These are phyloP conservation scores for Hericium erinaceus DNA, from an alignment of 768 basidiomycete genomes.

Conservation along the genomic window DNA sequence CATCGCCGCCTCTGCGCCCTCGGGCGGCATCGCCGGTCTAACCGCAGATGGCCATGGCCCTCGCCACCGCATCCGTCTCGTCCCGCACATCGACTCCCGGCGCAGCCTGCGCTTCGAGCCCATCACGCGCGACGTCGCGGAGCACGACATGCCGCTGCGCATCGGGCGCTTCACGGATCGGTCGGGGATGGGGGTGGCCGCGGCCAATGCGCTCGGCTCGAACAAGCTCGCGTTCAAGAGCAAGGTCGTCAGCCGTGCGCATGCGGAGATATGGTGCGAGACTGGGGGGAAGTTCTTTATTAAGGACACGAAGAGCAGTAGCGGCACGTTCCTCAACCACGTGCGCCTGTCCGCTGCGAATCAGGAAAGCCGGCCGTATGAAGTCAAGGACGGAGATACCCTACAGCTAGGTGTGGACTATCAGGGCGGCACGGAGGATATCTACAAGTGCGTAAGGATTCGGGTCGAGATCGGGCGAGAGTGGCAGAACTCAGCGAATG, in stretches of 20 bases:
- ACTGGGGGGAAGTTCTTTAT: conserved; percentile 67
- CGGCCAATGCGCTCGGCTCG: conserved; percentile 58
- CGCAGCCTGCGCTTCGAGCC: conserved; percentile 89
- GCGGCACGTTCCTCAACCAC: conserved; percentile 95
- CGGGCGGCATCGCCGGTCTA: conserved; percentile 14
- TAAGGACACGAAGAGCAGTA: conserved; percentile 80
- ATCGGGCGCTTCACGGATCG: conserved; percentile 94
- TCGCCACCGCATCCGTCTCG: conserved; percentile 79
- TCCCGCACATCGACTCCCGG: conserved; percentile 88
- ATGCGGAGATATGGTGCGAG: conserved; percentile 91
- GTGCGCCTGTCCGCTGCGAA: conserved; percentile 80
- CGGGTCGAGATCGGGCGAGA: conserved; percentile 82
- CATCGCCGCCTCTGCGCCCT: conserved; percentile 15
- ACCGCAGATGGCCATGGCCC: conserved; percentile 13
- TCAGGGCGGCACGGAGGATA: conserved; percentile 94
- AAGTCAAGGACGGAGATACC: conserved; percentile 88
- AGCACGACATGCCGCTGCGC: conserved; percentile 62
- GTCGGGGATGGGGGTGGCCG: conserved; percentile 54
- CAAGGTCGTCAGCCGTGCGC: conserved; percentile 90
- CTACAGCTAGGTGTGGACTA: conserved; percentile 96
- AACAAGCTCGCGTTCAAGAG: conserved; percentile 90
- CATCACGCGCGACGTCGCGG: conserved; percentile 74
- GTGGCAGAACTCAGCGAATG: conserved; percentile 84
- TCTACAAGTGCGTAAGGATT: conserved; percentile 96
- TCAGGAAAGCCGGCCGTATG: conserved; percentile 65